Base-by-base conservation (phyloP, 192 early-diverging fungal species). In the Backusella mclennaniae region DNA sequence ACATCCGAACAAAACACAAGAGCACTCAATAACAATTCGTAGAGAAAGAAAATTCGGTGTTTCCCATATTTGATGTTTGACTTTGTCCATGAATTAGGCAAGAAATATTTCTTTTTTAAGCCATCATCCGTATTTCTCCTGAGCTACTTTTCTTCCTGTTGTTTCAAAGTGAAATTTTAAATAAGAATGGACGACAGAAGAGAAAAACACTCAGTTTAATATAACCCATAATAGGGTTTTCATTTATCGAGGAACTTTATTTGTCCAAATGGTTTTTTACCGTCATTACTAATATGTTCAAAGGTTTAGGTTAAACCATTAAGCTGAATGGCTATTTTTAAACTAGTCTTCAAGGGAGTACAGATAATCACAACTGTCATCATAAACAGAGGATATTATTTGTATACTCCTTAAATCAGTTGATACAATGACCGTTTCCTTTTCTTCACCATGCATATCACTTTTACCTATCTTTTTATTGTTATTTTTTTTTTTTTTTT, bases 41-140 rank as follows among this genome's bases (percentile, higher is more conserved):
- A 56, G 7, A 19, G 21, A 56, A 53, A 53, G 11, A 9, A 63
- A 26, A 63, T 63, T 29, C 23, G 56, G 23, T 63, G 56, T 14
- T 14, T 63, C 7, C 6, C 23, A 26, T 59, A 59, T 59, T 23
- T 59, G 21, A 21, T 59, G 11, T 23, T 11, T 8, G 53, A 23
- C 21, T 29, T 26, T 2, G 26, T 12, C 2, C 3, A 63, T 26
- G 12, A 26, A 11, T 23, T 29, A 26, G 56, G 56, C 2, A 29
- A 63, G 26, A 63, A 29, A 14, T 63, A 63, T 63, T 63, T 29
- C 53, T 59, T 63, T 63, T 63, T 63, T 63, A 63, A 63, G 26
- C 4, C 11, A 26, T 63, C 26, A 63, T 63, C 56, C 56, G 21
- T 14, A 29, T 26, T 26, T 63, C 21, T 59, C 53, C n/a, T 23